phyloP scores from a whole-genome alignment of 345 rosid genomes.

The Turritis glabra region DNA sequence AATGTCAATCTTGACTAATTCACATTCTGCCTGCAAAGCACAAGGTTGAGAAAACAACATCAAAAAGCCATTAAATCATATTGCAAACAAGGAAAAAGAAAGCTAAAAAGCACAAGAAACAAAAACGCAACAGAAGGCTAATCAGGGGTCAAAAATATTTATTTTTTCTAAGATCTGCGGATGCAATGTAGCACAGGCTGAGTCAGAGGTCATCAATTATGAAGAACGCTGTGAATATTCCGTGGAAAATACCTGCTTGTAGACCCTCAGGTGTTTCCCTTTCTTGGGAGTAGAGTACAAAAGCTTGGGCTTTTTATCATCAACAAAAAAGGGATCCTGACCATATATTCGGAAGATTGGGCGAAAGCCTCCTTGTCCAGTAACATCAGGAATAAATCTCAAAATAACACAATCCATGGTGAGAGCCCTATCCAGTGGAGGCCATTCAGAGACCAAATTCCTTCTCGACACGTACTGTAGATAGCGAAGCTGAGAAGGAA shows the following conservation, averaged over 20 bases:
- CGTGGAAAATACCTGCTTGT: slow-evolving; percentile 68
- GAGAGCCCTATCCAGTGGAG: slow-evolving; percentile 89
- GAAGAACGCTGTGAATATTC: not conserved
- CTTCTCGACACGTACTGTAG: slow-evolving; percentile 90
- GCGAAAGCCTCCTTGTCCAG: slow-evolving; percentile 75
- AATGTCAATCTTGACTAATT: slow-evolving; percentile 84
- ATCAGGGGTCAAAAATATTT: not conserved
- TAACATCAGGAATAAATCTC: slow-evolving; percentile 72
- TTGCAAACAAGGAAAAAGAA: not conserved
- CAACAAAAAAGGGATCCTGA: slow-evolving; percentile 70
- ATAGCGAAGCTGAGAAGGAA: slow-evolving; percentile 88
- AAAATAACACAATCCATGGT: slow-evolving; percentile 84
- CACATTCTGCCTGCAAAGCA: slow-evolving; percentile 76
- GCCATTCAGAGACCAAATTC: slow-evolving; percentile 87
- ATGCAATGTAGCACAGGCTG: not conserved
- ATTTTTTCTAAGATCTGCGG: not conserved
- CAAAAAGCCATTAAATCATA: not conserved
- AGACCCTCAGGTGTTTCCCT: slow-evolving; percentile 58
- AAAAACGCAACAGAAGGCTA: not conserved
- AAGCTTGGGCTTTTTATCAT: slow-evolving; percentile 59
- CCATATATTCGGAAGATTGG: slow-evolving; percentile 88
- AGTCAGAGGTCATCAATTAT: slow-evolving; percentile 1
- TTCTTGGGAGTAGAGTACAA: slow-evolving; percentile 66
- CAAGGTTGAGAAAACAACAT: not conserved
- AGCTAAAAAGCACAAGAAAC: slow-evolving; percentile 3